Percentiles rank a stretch among this genome's conserved stretches.
Conservation (phyloP, 306 rosid genomes). For the Prunus dulcis region DNA sequence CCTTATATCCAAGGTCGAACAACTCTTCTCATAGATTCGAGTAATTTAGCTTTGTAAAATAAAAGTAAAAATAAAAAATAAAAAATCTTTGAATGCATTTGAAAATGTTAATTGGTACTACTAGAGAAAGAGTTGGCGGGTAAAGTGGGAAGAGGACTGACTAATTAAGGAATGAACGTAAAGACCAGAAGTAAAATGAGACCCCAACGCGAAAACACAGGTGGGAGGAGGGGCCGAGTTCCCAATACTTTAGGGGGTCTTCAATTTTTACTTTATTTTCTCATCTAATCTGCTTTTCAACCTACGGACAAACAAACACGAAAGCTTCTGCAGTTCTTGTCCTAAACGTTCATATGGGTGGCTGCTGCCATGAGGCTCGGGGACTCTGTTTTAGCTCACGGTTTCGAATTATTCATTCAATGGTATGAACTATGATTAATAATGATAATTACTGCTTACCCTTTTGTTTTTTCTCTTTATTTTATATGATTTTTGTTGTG, state of each 20-base stretch:
- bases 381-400: background rate
- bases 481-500: background rate
- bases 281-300: background rate
- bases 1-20: too few species aligned
- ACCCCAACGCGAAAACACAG: slow-evolving; percentile 4
- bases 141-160: background rate
- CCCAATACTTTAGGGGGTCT: background rate
- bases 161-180: background rate
- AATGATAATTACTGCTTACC: background rate
- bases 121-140: background rate
- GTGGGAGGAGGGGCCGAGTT: background rate
- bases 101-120: too few species aligned
- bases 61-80: too few species aligned
- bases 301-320: background rate
- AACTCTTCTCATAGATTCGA: too few species aligned
- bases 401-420: background rate
- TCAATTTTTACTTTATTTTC: background rate
- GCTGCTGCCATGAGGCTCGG: background rate
- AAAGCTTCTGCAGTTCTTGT: background rate
- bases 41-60: too few species aligned
- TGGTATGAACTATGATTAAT: background rate
- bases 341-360: background rate
- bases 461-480: background rate
- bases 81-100: too few species aligned
- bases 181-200: background rate